Evolutionary conservation across 1,284 basidiomycete genomes (phyloP), one percentile per base, ranked within the genome.

Genomic region (Naganishia liquefaciens): DNA sequence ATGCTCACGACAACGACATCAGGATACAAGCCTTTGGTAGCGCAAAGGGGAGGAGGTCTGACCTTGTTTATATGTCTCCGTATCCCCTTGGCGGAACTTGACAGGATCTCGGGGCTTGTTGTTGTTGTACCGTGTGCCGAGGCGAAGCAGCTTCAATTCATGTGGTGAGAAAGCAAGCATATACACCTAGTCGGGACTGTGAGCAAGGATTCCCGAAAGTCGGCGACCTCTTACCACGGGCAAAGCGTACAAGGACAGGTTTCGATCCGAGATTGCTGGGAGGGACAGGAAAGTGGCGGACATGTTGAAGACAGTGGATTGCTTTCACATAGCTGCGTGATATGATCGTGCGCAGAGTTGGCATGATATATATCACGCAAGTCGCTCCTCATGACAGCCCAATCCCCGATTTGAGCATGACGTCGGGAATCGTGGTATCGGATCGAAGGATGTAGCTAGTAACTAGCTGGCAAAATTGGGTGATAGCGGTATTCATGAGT

Each of bases 91-190:
- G 17, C 63, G 30, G 43, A 64, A 64, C 33, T 64, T 55, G 15
- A 64, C 54, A 0, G 63, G 63, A 43, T 64, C 63, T n/a, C 63
- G 44, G 13, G 63, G 63, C 40, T 64, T 64, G 39, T 57, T 57
- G 39, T 64, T 64, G 40, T 55, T 57, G 27, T 64, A 64, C 21
- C 63, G 33, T 13, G 54, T 64, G 1, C 63, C 63, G 30, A 64
- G 47, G 17, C 54, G 53, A 19, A 64, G 63, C 46, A 64, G 47
- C 39, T 64, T 64, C 37, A 64, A 25, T 27, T 64, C 63, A 49
- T 64, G 63, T 9, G 63, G 63, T 7, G 63, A 42, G 27, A 64
- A 64, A 2, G 54, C 54, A 11, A 64, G 54, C 54, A 64, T 51
- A 33, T 57, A 64, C 33, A 64, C 63, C 63, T 64, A 39, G 21